Conservation (phyloP, 2,329 filamentous ascomycete species). For the Chalaropsis thielavioides region DNA sequence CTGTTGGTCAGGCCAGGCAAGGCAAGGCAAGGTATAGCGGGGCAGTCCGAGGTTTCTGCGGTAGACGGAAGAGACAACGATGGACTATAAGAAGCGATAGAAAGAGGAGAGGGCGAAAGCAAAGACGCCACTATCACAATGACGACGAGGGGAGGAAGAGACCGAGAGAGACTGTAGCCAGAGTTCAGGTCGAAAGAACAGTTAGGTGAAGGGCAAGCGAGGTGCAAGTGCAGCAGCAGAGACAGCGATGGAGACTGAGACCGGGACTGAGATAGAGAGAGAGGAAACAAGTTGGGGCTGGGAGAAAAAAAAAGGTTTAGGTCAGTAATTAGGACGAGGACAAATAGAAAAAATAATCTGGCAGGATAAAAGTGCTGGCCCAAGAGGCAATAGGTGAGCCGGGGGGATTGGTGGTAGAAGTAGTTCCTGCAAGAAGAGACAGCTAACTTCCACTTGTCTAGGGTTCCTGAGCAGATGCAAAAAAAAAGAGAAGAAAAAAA, state of each 20-base stretch:
- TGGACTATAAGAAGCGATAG: neutral
- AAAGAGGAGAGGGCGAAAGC: neutral
- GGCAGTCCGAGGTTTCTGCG: neutral
- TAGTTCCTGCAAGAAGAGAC: slow-evolving; percentile 5
- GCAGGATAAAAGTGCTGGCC: neutral
- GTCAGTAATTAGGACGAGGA: slow-evolving; percentile 2
- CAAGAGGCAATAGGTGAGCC: neutral
- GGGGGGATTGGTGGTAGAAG: slow-evolving; percentile 4
- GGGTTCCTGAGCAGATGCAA: neutral
- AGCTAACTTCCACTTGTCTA: neutral
- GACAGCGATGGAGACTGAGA: neutral
- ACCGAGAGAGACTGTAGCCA: neutral
- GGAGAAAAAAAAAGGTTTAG: neutral
- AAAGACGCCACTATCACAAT: neutral
- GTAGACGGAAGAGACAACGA: neutral
- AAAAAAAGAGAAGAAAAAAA: neutral
- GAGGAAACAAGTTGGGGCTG: neutral
- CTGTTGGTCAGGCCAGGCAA: neutral
- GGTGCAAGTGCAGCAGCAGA: too few species aligned
- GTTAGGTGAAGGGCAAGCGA: neutral
- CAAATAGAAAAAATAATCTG: neutral
- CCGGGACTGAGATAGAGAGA: neutral
- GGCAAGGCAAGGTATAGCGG: neutral
- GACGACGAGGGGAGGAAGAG: neutral
- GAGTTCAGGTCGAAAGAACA: too few species aligned